These are phyloP conservation scores for Dacryopinax primogenitus DNA, from an alignment of 768 basidiomycete genomes.

Conservation along the genomic window DNA sequence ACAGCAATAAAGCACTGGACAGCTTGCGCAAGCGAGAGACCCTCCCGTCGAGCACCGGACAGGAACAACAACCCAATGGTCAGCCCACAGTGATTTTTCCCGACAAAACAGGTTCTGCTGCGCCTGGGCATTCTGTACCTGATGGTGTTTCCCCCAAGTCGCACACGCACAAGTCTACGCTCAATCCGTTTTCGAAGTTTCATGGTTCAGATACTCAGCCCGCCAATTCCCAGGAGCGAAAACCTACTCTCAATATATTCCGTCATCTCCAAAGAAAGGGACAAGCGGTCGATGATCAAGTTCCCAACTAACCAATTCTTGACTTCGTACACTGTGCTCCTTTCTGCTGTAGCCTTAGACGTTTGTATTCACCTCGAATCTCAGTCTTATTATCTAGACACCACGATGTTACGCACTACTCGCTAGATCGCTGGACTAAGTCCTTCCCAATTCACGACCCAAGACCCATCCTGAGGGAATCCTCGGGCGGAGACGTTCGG, in stretches of 20 bases:
- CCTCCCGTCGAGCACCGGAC: background rate
- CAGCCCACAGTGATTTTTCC: background rate
- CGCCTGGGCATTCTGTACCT: no score
- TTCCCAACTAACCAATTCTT: background rate
- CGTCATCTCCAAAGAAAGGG: background rate
- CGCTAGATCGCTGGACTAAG: background rate
- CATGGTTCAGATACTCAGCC: background rate
- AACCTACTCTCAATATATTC: background rate
- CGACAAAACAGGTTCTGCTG: background rate
- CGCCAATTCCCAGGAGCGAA: background rate
- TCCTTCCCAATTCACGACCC: background rate
- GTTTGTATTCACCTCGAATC: background rate
- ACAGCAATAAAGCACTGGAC: background rate
- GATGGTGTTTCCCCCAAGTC: no score
- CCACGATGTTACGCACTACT: background rate
- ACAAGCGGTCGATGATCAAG: background rate
- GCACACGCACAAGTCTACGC: background rate
- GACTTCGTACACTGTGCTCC: no score
- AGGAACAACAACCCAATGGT: background rate
- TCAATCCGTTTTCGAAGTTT: background rate
- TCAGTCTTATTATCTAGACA: background rate
- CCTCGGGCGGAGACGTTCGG: conserved; percentile 27
- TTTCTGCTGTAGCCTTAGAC: background rate
- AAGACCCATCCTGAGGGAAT: conserved; percentile 30
- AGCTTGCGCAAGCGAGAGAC: background rate